Evolutionary conservation across 495 filamentous ascomycete species (phyloP), one percentile per base, ranked within the genome.

Genomic region (Penicillium canariense): DNA sequence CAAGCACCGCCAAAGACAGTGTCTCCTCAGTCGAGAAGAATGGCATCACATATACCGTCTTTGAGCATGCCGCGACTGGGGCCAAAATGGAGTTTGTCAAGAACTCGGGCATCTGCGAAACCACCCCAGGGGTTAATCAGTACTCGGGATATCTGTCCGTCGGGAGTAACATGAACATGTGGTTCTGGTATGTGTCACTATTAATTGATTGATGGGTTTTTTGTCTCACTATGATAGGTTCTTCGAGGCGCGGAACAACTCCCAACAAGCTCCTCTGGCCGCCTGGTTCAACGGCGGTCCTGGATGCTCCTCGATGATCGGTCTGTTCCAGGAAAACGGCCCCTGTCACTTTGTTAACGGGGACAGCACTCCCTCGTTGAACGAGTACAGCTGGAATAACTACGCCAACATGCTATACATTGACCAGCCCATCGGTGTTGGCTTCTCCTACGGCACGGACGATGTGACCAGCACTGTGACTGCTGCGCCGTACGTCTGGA

Each of bases 271-370:
- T 28, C 79, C 79, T 0, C 55, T 84, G 39, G 83, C 80, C 0
- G 71, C 84, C 8, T 86, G 82, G 83, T 77, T 84, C 64, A 86
- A 77, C 2, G 76, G 76, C 25, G 77, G 77, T 2, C 77, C 77
- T 8, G 77, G 77, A 2, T 54, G 56, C 5, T 72, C 70, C 1
- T 68, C 64, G 34, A 68, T 77, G 66, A 45, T 77, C 35, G 74
- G 73, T 1, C 54, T 74, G 0, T 69, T 74, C 36, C 26, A 64
- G 22, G 71, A 73, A 48, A 28, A 61, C 8, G 77, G 77, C 2
- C 77, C 77, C 9, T 80, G 77, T 54, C 60, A 40, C 26, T 39
- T 51, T 15, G 27, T 23, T 8, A 39, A 51, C 34, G 34, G 26
- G 6, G 49, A 28, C 5, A 52, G 36, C n/a, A 28, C 23, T 4